Evolutionary conservation across 495 filamentous ascomycete genomes (phyloP).

Genomic region (Hypoxylon trugodes): DNA sequence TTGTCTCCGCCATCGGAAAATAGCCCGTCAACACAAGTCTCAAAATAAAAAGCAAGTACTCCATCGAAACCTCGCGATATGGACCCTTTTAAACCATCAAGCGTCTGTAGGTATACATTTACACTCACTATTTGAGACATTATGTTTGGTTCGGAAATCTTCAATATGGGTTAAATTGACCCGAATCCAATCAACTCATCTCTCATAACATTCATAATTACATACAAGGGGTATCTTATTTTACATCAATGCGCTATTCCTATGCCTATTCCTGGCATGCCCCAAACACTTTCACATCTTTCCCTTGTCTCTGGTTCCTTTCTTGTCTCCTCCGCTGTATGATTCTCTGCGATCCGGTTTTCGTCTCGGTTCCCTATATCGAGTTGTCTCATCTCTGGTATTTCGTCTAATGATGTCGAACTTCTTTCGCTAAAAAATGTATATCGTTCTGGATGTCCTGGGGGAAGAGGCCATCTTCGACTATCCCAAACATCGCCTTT

Average conservation of each 20-base stretch:
- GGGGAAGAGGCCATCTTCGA: slow-evolving; percentile 31
- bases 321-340: not conserved
- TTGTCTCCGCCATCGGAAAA: too few relatives aligned
- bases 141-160: too few relatives aligned
- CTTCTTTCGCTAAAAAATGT: slow-evolving; percentile 38
- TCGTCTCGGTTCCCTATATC: not conserved
- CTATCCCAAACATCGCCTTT: slow-evolving; percentile 29
- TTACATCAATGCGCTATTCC: slow-evolving; percentile 12
- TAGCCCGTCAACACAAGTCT: too few relatives aligned
- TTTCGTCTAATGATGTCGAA: slow-evolving; percentile 16
- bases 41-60: too few relatives aligned
- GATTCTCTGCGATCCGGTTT: not conserved
- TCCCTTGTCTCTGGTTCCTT: not conserved
- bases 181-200: not conserved
- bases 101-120: too few relatives aligned
- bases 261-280: slow-evolving; percentile 11
- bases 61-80: too few relatives aligned
- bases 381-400: not conserved
- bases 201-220: not conserved
- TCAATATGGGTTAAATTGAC: too few relatives aligned
- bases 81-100: too few relatives aligned
- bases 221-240: not conserved
- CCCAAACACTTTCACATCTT: slow-evolving; percentile 27
- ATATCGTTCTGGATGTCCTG: slow-evolving; percentile 34
- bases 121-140: too few relatives aligned